These are phyloP conservation scores for Plenodomus tracheiphilus DNA, from an alignment of 2,329 filamentous ascomycete genomes.

Conservation along the genomic window DNA sequence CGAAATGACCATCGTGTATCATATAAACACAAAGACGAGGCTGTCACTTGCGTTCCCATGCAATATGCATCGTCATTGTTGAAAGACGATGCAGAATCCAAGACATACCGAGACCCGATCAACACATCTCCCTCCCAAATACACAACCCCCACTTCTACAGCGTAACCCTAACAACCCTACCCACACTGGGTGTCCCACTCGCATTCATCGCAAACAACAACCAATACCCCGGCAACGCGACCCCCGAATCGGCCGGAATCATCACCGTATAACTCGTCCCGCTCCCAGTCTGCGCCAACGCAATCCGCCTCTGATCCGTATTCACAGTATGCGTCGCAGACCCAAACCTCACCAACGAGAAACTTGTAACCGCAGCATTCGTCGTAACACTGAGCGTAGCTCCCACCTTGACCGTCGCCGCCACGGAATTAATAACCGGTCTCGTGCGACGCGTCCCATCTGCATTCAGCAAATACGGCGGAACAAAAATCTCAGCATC, in stretches of 20 bases:
- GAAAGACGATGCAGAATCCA: too few relatives aligned
- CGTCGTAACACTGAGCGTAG: constrained; percentile 37
- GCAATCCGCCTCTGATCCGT: constrained; percentile 61
- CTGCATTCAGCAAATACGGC: constrained; percentile 56
- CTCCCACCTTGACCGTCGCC: constrained; percentile 35
- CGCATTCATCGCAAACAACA: constrained; percentile 56
- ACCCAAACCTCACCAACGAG: constrained; percentile 55
- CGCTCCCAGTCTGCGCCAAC: constrained; percentile 39
- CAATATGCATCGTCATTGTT: too few relatives aligned
- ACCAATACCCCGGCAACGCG: constrained; percentile 58
- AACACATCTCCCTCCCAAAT: background rate
- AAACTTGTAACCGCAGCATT: constrained; percentile 33
- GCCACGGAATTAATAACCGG: constrained; percentile 48
- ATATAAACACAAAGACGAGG: too few relatives aligned
- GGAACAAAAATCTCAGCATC: constrained; percentile 61
- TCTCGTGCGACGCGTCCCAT: constrained; percentile 48
- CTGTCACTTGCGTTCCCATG: too few relatives aligned
- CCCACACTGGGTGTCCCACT: constrained; percentile 53
- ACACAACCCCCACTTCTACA: background rate
- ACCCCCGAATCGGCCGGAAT: constrained; percentile 56
- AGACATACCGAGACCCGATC: too few relatives aligned
- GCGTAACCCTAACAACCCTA: constrained; percentile 46
- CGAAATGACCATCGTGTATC: too few relatives aligned
- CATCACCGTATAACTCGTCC: constrained; percentile 44
- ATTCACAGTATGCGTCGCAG: constrained; percentile 60